Base-by-base conservation (phyloP, 192 early-diverging fungal species). In the Blastocladiella britannica region DNA sequence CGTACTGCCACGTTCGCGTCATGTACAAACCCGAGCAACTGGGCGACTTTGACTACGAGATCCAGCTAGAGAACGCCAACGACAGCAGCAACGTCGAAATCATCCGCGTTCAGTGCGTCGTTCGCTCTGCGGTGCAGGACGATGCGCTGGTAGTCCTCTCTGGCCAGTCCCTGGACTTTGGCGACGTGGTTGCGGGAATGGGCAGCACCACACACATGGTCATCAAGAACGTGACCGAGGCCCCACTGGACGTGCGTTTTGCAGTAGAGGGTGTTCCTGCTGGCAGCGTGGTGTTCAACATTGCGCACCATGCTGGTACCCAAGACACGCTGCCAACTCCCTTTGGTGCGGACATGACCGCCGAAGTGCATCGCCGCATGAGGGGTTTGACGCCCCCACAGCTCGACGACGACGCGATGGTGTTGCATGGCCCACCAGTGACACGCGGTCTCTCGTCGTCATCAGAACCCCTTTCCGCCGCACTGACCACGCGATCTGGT, bases 61-160 rank as follows among this genome's bases (percentile, higher is more conserved):
- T 97, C 8, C 81, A 87, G 57, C 61, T 97, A 3, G 90, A 93
- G 64, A 97, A 97, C 70, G 65, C 77, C 28, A 93, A 93, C 58
- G 91, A 97, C 60, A 69, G 84, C 8, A 61, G 70, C 51, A 97
- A 93, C 65, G 77, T 82, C 37, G 76, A 86, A 26, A 72, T 88
- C 63, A 81, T 80, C 51, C 76, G 76, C 15, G 79, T 94, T 31
- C 84, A 89, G 58, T 90, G 90, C 0, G 68, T 78, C n/a, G 85
- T 90, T 0, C 71, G 82, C 20, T 78, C 82, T 26, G 83, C 71
- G 30, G 71, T 71, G 60, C 71, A 74, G 60, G 87, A 89, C 66
- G 88, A 84, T 64, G 75, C 78, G 22, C 65, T 81, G 53, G 70
- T 75, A 8, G 76, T 80, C 57, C 67, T 23, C 54, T 85, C 78